phyloP scores from a whole-genome alignment of 352 stramenopile genomes.

The Blastocystis sp. region DNA sequence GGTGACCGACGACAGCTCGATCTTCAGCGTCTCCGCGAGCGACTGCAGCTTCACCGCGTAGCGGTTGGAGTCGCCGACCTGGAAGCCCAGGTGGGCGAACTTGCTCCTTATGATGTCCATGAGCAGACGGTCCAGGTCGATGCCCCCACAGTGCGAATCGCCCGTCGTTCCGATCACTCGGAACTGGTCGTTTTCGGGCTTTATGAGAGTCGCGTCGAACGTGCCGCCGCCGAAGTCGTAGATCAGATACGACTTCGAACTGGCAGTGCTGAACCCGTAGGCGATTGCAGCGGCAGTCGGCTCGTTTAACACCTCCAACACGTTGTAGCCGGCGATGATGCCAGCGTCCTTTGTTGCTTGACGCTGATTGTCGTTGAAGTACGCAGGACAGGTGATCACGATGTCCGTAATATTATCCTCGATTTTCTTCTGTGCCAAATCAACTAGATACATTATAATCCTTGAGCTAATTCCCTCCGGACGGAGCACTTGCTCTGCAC shows the following conservation, averaged over 20 bases:
- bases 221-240: slow-evolving; percentile 73
- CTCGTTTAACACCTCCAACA: slow-evolving; percentile 43
- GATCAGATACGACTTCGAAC: slow-evolving; percentile 54
- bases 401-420: neutral
- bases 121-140: slow-evolving; percentile 83
- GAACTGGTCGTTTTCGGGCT: slow-evolving; percentile 87
- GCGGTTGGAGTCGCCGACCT: slow-evolving; percentile 80
- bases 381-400: slow-evolving; percentile 53
- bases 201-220: slow-evolving; percentile 69
- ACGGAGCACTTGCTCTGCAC: neutral
- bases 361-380: slow-evolving; percentile 48
- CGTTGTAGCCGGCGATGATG: slow-evolving; percentile 32
- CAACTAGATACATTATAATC: slow-evolving; percentile 24
- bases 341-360: slow-evolving; percentile 18
- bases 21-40: slow-evolving; percentile 94
- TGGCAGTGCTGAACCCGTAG: neutral
- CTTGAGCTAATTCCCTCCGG: slow-evolving; percentile 4
- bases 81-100: slow-evolving; percentile 70
- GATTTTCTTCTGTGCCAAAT: neutral
- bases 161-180: slow-evolving; percentile 68
- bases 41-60: slow-evolving; percentile 87
- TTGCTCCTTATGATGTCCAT: slow-evolving; percentile 98
- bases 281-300: slow-evolving; percentile 56
- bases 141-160: slow-evolving; percentile 79
- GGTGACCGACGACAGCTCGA: slow-evolving; percentile 83